Conservation (phyloP, 441 rosid species). For the Pelargonium fulgidum region DNA sequence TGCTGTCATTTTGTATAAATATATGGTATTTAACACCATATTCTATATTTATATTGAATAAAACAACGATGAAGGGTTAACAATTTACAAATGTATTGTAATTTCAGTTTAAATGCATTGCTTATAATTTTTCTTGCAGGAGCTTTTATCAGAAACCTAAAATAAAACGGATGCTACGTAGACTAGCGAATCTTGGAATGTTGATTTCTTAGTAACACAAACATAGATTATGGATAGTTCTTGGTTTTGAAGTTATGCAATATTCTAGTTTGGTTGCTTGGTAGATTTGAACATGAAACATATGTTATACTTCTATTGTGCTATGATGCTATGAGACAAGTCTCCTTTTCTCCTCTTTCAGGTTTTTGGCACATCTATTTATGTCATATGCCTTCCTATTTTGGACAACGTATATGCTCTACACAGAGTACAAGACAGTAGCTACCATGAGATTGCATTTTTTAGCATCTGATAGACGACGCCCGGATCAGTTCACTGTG, state of each 20-base stretch:
- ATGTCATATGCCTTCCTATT: constrained; percentile 72
- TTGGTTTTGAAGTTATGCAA: too few species aligned
- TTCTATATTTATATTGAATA: too few species aligned
- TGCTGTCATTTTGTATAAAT: too few species aligned
- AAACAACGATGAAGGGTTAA: neutral
- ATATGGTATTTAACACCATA: too few species aligned
- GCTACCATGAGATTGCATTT: constrained; percentile 77
- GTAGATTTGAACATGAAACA: neutral
- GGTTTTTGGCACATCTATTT: constrained; percentile 89
- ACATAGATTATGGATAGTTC: neutral
- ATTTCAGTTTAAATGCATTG: too few species aligned
- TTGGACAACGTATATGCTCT: constrained; percentile 85
- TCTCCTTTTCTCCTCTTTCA: constrained; percentile 31
- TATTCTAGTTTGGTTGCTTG: too few species aligned
- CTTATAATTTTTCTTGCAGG: too few species aligned
- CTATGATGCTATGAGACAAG: constrained; percentile 10
- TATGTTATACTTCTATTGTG: neutral
- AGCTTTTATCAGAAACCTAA: neutral
- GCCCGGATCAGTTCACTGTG: constrained; percentile 90
- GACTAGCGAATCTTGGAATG: constrained; percentile 1
- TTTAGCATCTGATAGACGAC: constrained; percentile 67
- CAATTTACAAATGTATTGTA: too few species aligned
- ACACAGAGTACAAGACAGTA: constrained; percentile 70
- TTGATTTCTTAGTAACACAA: neutral
- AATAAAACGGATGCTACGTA: neutral